Evolutionary conservation across 345 rosid genomes (phyloP).

Genomic region (Gossypium mustelinum): DNA sequence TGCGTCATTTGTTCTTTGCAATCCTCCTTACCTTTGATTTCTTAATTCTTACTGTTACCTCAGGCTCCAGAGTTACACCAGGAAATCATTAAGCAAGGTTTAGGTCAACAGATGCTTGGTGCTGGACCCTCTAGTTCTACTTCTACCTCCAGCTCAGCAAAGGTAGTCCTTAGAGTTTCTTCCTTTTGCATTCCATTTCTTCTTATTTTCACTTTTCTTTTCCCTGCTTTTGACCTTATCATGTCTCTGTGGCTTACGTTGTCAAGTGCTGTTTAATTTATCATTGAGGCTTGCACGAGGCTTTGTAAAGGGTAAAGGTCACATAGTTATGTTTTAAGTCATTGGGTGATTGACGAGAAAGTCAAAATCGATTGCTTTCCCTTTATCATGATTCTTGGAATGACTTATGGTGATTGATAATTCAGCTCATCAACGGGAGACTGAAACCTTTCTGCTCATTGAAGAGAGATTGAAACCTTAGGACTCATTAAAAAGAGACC

Average conservation of each 20-base stretch:
- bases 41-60: neutral
- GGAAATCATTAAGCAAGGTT: conserved; percentile 56
- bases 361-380: too few relatives aligned
- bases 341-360: neutral
- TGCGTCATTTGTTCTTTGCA: neutral
- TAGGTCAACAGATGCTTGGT: conserved; percentile 39
- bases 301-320: neutral
- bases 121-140: conserved; percentile 48
- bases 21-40: neutral
- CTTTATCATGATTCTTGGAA: too few relatives aligned
- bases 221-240: neutral
- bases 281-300: neutral
- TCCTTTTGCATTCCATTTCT: neutral
- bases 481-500: too few relatives aligned
- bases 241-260: neutral
- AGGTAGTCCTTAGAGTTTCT: conserved; percentile 29
- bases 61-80: conserved; percentile 78
- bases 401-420: too few relatives aligned
- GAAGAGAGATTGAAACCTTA: too few relatives aligned
- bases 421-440: too few relatives aligned
- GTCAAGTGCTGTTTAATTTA: neutral
- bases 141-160: conserved; percentile 25
- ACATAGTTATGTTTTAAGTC: neutral
- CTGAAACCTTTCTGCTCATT: too few relatives aligned
- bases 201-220: neutral